Evolutionary conservation across 768 basidiomycete species (phyloP), one percentile per base, ranked within the genome.

Genomic region (Boletellus ananas): DNA sequence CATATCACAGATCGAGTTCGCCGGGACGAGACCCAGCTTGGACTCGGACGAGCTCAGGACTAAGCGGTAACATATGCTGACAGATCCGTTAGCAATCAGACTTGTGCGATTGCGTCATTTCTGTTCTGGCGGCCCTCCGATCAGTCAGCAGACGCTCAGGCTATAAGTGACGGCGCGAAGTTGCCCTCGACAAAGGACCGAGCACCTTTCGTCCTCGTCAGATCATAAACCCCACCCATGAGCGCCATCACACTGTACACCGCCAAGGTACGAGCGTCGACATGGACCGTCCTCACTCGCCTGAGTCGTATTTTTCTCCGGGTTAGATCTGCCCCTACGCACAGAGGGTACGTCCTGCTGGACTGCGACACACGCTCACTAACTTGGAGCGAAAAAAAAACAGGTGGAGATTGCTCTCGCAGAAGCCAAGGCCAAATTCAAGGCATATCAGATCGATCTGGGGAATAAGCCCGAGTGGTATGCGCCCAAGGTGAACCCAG

Each of bases 381-480:
- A 33, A 25, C 38, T 35, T 25, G 12, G 37, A 38, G 6, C 36
- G 40, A 31, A 55, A 84, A 31, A 56, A 84, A n/a, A n/a, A n/a
- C n/a, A n/a, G 79, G 74, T 74, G 16, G 79, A 84, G 51, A 70
- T 87, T n/a, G 82, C 84, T 1, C 74, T 87, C 20, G 70, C 73
- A 12, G 84, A 86, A 56, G 74, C 78, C 2, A 71, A 74, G 5
- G 71, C 77, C 4, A 56, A 72, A 2, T 80, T 70, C 61, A 79
- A 70, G 18, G 63, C 73, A 13, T 83, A 70, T 52, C 76, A 84
- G 54, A 77, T 87, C 41, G 81, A 85, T 56, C 65, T 87, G 12
- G 43, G 50, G 55, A 81, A 83, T 70, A 87, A 87, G 68, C 84
- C 84, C 1, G 79, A 76, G 43, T 85, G 84, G 84, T 85, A 83